Base-by-base conservation (phyloP, 164 flowering plant species). In the Pachysandra terminalis region DNA sequence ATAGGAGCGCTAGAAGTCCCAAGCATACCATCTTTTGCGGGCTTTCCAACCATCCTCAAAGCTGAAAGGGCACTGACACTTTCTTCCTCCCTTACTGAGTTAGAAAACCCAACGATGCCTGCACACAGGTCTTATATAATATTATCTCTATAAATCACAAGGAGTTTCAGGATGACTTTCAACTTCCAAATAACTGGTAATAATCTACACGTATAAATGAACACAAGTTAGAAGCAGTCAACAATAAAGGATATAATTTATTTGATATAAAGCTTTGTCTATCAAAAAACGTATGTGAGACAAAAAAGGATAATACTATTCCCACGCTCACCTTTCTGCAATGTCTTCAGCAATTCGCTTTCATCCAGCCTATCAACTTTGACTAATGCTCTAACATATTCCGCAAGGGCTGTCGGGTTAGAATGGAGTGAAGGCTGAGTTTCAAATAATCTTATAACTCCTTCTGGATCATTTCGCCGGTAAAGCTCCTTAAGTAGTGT, bases 381-480 rank as follows among this genome's bases (percentile, higher is more conserved):
- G 55, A 93, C 96, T 56, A 96, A 77, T 59, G 99, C 97, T 79
- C 85, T 93, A 17, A 93, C 93, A 81, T 96, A 96, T 76, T 89
- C 98, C 26, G 97, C 80, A 58, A 96, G 81, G 35, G 99, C 99
- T 28, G 96, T 75, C 37, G 91, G 86, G 65, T 85, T 93, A 25
- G 82, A 71, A 69, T 96, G 97, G 32, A 96, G 63, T 23, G 96
- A 83, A 64, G 96, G 90, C 67, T 86, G 87, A 68, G 81, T 85
- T 81, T 96, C 99, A 86, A 96, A 96, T 32, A 83, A 48, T 80
- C 88, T 85, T 68, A 96, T 93, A 40, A 93, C 95, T 54, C 84
- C 86, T 73, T 96, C 99, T 52, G 93, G 93, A 76, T 93, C 98
- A 79, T 77, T 85, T 70, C 87, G 71, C 57, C 71, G 93, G 76